Evolutionary conservation across 129 eudicot genomes (phyloP).

Genomic region (Scalesia atractyloides): DNA sequence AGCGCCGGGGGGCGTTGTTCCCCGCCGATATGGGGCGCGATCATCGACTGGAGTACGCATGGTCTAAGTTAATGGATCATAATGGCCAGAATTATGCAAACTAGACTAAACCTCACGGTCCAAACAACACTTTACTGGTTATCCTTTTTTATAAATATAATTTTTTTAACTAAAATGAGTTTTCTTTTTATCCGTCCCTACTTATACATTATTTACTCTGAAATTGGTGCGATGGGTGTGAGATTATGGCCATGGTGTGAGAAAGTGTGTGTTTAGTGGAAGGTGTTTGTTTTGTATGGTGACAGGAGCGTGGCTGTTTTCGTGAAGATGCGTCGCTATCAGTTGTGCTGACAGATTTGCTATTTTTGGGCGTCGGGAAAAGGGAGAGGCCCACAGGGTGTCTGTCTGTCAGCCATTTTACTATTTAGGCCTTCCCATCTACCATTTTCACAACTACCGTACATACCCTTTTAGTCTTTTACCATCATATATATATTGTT

Average conservation of each 20-base stretch:
- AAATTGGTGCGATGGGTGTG: slow-evolving; percentile 17
- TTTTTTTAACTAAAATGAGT: too few species aligned
- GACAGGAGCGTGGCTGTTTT: slow-evolving; percentile 29
- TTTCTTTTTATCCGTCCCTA: too few species aligned
- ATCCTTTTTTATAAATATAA: too few species aligned
- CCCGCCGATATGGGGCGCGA: too few species aligned
- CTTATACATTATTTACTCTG: too few species aligned
- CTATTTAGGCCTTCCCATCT: slow-evolving; percentile 13
- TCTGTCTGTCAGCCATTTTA: slow-evolving; percentile 20
- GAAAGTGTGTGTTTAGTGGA: background rate
- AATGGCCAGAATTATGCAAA: too few species aligned
- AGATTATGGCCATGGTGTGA: slow-evolving; percentile 14
- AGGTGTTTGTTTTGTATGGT: slow-evolving; percentile 4
- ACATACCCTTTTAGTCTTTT: background rate
- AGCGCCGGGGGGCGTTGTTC: too few species aligned
- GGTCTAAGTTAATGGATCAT: too few species aligned
- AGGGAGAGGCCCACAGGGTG: slow-evolving; percentile 27
- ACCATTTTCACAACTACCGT: slow-evolving; percentile 6
- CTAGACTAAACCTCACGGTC: too few species aligned
- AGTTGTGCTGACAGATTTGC: slow-evolving; percentile 30
- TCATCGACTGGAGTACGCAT: too few species aligned
- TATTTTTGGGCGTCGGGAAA: slow-evolving; percentile 36
- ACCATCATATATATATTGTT: too few species aligned
- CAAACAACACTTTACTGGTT: too few species aligned
- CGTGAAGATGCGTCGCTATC: slow-evolving; percentile 36